These are phyloP conservation scores for Phialophora chinensis DNA, from an alignment of 2,329 filamentous ascomycete genomes.

Conservation along the genomic window DNA sequence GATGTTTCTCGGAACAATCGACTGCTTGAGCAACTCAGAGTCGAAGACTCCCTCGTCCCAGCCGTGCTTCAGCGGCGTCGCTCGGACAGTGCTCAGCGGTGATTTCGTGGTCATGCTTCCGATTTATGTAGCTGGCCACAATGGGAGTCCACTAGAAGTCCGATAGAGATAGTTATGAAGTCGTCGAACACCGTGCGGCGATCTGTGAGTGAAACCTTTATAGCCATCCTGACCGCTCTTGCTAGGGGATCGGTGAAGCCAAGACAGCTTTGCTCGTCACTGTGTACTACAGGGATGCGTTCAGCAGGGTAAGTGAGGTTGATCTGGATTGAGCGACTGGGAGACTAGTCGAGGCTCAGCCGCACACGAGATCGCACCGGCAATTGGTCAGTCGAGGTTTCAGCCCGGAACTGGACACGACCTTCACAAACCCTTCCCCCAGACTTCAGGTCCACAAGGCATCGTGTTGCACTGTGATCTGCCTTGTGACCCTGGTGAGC, in stretches of 20 bases:
- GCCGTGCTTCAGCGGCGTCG: conserved; percentile 7
- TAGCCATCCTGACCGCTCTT: background rate
- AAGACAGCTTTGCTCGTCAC: background rate
- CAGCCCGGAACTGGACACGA: conserved; percentile 2
- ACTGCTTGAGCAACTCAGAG: conserved; percentile 27
- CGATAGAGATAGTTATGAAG: background rate
- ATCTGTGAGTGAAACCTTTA: background rate
- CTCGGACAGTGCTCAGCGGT: conserved; percentile 1
- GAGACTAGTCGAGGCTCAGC: background rate
- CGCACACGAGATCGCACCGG: background rate
- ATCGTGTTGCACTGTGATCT: background rate
- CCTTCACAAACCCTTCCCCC: background rate
- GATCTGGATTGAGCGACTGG: background rate
- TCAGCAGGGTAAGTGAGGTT: background rate
- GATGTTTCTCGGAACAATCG: conserved; percentile 22
- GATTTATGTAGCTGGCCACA: background rate
- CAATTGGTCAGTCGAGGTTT: conserved; percentile 3
- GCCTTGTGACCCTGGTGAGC: conserved; percentile 2
- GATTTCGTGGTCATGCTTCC: background rate
- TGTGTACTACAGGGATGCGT: background rate
- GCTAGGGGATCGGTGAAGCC: background rate
- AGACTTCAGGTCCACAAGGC: background rate
- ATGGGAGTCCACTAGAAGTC: no score
- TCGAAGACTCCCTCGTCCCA: conserved; percentile 35
- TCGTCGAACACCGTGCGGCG: background rate